A percentile compares a stretch with the other conserved stretches of the same genome.
These are phyloP conservation scores for Colletotrichum viniferum DNA, from an alignment of 2,329 filamentous ascomycete species.

Conservation along the genomic window DNA sequence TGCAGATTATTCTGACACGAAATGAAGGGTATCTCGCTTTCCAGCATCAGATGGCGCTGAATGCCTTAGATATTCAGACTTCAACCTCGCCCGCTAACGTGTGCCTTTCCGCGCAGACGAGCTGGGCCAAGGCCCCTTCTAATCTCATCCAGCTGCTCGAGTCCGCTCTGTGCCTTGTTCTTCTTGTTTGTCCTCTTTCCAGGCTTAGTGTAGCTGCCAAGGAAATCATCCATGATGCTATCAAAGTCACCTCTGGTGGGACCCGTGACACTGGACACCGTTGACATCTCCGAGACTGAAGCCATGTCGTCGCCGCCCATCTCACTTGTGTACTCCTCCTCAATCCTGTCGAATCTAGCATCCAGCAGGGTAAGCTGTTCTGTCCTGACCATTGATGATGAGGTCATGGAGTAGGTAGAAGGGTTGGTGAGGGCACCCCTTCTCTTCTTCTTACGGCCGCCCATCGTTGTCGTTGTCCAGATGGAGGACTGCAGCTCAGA, in stretches of 20 bases:
- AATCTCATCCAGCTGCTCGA: constrained; percentile 91
- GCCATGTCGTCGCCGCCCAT: constrained; percentile 51
- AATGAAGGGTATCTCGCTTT: constrained; percentile 15
- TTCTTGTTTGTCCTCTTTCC: constrained; percentile 81
- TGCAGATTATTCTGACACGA: background rate
- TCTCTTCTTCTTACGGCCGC: constrained; percentile 87
- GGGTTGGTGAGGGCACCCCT: constrained; percentile 91
- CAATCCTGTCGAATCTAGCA: constrained; percentile 87
- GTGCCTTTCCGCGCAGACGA: constrained; percentile 49
- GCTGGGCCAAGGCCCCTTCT: constrained; percentile 80
- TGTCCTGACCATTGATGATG: constrained; percentile 83
- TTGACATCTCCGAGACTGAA: constrained; percentile 66
- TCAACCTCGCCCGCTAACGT: background rate
- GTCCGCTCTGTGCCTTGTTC: constrained; percentile 77
- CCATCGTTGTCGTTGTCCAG: constrained; percentile 77
- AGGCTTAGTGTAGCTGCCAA: constrained; percentile 73
- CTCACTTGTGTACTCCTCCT: constrained; percentile 71
- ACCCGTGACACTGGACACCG: constrained; percentile 70
- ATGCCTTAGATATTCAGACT: background rate
- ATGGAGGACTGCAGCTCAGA: constrained; percentile 73
- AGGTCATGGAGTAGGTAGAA: constrained; percentile 90
- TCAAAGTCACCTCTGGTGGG: constrained; percentile 82
- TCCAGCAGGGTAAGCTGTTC: constrained; percentile 87
- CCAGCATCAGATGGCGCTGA: background rate
- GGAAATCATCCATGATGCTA: constrained; percentile 89